Percentiles rank a stretch among this genome's conserved stretches.
Evolutionary conservation across 2,329 filamentous ascomycete genomes (phyloP).

Genomic region (Piedraia hortae): DNA sequence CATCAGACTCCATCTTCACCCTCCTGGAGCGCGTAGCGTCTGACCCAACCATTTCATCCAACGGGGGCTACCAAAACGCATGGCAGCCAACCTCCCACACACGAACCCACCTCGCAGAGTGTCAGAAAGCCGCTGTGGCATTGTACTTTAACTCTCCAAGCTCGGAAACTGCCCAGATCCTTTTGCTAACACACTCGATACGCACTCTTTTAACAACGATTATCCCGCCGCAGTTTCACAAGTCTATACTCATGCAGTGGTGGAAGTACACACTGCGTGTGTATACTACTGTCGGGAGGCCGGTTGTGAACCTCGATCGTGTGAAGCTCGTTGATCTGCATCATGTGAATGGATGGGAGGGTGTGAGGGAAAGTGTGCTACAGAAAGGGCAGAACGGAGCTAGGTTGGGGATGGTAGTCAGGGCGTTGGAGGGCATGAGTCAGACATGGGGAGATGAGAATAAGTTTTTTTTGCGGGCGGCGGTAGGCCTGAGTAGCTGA

Average conservation of each 20-base stretch:
- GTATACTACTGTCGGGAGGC: conserved; percentile 50
- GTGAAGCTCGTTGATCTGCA: conserved; percentile 32
- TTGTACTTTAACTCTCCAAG: conserved; percentile 27
- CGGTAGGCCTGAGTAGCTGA: too few species aligned
- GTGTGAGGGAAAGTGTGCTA: conserved; percentile 41
- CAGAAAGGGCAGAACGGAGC: conserved; percentile 35
- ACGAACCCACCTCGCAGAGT: conserved; percentile 45
- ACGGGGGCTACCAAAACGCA: conserved; percentile 73
- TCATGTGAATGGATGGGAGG: too few species aligned
- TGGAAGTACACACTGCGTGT: conserved; percentile 58
- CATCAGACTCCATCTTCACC: conserved; percentile 33
- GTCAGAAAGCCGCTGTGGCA: conserved; percentile 29
- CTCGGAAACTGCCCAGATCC: conserved; percentile 35
- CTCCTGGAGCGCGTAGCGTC: conserved; percentile 40
- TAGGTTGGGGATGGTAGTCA: conserved; percentile 69
- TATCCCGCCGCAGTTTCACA: conserved; percentile 46
- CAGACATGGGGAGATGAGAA: conserved; percentile 47
- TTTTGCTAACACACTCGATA: conserved; percentile 69
- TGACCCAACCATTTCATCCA: conserved; percentile 42
- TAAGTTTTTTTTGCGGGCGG: conserved; percentile 36
- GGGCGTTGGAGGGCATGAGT: conserved; percentile 48
- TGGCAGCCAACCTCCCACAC: conserved; percentile 43
- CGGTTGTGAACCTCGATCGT: conserved; percentile 37
- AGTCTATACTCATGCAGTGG: conserved; percentile 57
- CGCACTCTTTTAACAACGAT: conserved; percentile 57